phyloP scores from a whole-genome alignment of 192 early-diverging fungal species.

The Irineochytrium annulatum region DNA sequence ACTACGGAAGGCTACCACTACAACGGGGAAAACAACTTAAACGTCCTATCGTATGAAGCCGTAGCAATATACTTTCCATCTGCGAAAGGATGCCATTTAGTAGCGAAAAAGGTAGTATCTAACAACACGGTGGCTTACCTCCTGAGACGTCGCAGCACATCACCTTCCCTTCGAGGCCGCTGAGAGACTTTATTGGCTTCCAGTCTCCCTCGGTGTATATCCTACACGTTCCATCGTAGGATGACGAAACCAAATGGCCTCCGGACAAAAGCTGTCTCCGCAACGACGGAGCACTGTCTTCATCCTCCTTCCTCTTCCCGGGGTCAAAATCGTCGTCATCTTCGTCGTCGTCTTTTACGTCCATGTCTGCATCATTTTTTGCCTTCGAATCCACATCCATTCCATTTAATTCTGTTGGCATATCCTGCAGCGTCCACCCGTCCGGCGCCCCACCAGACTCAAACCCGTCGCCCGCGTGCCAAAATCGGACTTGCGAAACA shows the following conservation, averaged over 20 bases:
- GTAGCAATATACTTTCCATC: constrained; percentile 85
- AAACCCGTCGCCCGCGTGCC: constrained; percentile 44
- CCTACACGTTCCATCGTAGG: constrained; percentile 89
- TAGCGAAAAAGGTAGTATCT: not conserved
- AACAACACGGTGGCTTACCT: constrained; percentile 19
- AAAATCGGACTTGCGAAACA: constrained; percentile 71
- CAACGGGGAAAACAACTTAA: constrained; percentile 81
- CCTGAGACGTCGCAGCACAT: constrained; percentile 79
- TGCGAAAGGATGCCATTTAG: constrained; percentile 2
- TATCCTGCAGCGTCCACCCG: constrained; percentile 11
- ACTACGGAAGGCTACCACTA: too few species aligned
- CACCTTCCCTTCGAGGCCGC: constrained; percentile 86
- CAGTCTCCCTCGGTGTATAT: constrained; percentile 93
- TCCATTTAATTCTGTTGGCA: constrained; percentile 7
- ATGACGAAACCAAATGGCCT: constrained; percentile 71
- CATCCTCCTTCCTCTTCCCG: constrained; percentile 17
- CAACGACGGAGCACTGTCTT: constrained; percentile 21
- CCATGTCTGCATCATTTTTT: constrained; percentile 34
- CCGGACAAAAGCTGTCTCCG: constrained; percentile 53
- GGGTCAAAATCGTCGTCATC: constrained; percentile 12
- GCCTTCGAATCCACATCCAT: constrained; percentile 2
- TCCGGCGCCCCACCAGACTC: constrained; percentile 11
- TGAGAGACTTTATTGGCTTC: constrained; percentile 81
- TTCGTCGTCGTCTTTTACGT: constrained; percentile 30
- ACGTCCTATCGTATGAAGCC: constrained; percentile 86